A percentile compares a stretch with the other conserved stretches of the same genome.
Evolutionary conservation across 805 yeast species (phyloP).

Genomic region (Hanseniaspora taiwanica): DNA sequence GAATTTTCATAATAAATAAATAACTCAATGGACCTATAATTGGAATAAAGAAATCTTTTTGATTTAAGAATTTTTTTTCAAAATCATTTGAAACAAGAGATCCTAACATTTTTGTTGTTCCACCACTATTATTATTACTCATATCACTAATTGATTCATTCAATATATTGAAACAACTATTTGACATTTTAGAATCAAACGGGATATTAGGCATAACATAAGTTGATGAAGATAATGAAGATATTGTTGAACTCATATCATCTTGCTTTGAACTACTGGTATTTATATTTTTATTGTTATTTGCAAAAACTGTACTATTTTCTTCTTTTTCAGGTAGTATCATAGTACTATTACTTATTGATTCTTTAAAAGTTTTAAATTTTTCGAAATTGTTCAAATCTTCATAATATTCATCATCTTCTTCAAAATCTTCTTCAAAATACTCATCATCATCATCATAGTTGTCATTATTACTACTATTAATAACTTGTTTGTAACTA

Average conservation of each 20-base stretch:
- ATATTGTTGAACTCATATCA: background rate
- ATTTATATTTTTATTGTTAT: too few species aligned
- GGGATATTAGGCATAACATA: conserved; percentile 1
- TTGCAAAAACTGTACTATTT: too few species aligned
- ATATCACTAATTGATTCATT: background rate
- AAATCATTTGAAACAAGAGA: background rate
- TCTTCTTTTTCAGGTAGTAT: background rate
- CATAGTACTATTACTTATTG: background rate
- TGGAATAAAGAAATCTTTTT: background rate
- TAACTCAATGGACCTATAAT: background rate
- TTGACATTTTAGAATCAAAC: background rate
- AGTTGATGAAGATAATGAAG: background rate
- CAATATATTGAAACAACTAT: background rate
- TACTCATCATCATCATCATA: too few species aligned
- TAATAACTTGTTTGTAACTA: too few species aligned
- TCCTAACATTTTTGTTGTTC: background rate
- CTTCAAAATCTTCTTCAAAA: too few species aligned
- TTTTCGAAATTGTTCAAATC: too few species aligned
- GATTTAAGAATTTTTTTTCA: background rate
- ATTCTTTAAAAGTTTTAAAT: too few species aligned
- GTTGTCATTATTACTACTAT: background rate
- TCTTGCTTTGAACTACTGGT: too few species aligned
- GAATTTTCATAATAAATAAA: background rate
- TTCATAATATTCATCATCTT: too few species aligned
- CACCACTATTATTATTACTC: background rate